Base-by-base conservation (phyloP, 176 grass and related monocot species). In the Triticum dicoccoides region DNA sequence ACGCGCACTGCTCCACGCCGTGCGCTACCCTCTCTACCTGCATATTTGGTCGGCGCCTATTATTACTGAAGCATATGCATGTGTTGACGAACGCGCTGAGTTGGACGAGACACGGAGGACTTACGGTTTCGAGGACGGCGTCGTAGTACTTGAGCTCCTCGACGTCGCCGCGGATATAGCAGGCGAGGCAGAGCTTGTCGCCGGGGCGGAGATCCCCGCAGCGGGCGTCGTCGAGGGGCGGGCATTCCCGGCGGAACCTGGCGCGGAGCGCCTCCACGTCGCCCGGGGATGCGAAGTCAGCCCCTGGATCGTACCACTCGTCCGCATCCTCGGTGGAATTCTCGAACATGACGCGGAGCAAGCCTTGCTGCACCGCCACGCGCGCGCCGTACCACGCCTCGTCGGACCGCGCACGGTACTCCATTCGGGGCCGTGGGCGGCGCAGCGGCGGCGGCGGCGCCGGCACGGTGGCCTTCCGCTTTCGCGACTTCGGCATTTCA, bases 301-400 rank as follows among this genome's bases (percentile, higher is more conserved):
- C 9, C 10, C 65, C 73, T 74, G 84, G 74, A 27, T 75, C 25
- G 75, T 84, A 84, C 85, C 85, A 90, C 42, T 87, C 85, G 75
- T 90, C 89, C 25, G 0, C 10, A 25, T 90, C 85, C 59, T 90
- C 85, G 20, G 0, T 9, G 80, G 83, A 90, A 21, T 59, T 8
- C 85, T 90, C 85, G 89, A 75, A 90, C 89, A 90, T 87, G 54
- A 90, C 80, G 49, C 80, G 80, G 6, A 84, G 59, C 45, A 21
- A 81, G 80, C 85, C 35, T n/a, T 47, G 5, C 80, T 90, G 89
- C 44, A 73, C 15, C 18, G 47, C 3, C 74, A 84, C 58, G 58
- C 80, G 89, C 85, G 49, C 67, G 20, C 2, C 6, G 89, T 90
- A 90, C 89, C 89, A 90, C 59, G 89, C 89, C 75, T 44, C 85